Evolutionary conservation across 2,329 filamentous ascomycete species (phyloP).

Genomic region (Exophiala calicioides): DNA sequence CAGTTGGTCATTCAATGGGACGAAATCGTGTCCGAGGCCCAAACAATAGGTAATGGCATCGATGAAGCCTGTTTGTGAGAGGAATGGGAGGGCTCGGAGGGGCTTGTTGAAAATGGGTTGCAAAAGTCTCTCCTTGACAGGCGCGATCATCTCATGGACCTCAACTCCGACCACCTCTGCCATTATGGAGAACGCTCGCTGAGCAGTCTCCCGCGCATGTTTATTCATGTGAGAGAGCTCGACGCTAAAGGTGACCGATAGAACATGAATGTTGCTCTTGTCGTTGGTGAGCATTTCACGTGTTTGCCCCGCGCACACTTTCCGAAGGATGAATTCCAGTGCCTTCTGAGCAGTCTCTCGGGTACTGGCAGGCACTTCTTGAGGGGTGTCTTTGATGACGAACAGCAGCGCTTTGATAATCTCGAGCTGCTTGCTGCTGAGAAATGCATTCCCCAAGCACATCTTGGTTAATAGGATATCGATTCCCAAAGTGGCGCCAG

Average conservation of each 20-base stretch:
- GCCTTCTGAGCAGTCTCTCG: slow-evolving; percentile 80
- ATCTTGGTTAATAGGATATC: slow-evolving; percentile 82
- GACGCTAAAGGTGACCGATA: slow-evolving; percentile 81
- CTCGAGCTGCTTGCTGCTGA: slow-evolving; percentile 78
- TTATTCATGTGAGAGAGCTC: slow-evolving; percentile 96
- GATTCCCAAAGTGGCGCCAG: slow-evolving; percentile 87
- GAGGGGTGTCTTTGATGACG: slow-evolving; percentile 97
- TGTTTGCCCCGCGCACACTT: slow-evolving; percentile 75
- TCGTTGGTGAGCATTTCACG: slow-evolving; percentile 75
- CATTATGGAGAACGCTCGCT: slow-evolving; percentile 76
- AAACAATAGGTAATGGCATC: slow-evolving; percentile 97
- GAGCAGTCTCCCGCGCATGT: slow-evolving; percentile 85
- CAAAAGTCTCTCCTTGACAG: slow-evolving; percentile 87
- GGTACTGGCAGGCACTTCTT: slow-evolving; percentile 88
- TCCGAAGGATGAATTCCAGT: slow-evolving; percentile 73
- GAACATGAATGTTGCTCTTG: slow-evolving; percentile 67
- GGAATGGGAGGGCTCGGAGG: slow-evolving; percentile 85
- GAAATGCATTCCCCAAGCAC: slow-evolving; percentile 80
- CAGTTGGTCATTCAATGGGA: slow-evolving; percentile 87
- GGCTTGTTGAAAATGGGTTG: slow-evolving; percentile 94
- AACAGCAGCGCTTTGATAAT: slow-evolving; percentile 91
- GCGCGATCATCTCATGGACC: slow-evolving; percentile 83
- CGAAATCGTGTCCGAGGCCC: slow-evolving; percentile 81
- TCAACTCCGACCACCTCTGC: slow-evolving; percentile 75
- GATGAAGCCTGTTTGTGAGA: slow-evolving; percentile 96